A percentile compares a stretch with the other conserved stretches of the same genome.
Evolutionary conservation across 2,329 filamentous ascomycete species (phyloP).

Genomic region (Claviceps monticola): DNA sequence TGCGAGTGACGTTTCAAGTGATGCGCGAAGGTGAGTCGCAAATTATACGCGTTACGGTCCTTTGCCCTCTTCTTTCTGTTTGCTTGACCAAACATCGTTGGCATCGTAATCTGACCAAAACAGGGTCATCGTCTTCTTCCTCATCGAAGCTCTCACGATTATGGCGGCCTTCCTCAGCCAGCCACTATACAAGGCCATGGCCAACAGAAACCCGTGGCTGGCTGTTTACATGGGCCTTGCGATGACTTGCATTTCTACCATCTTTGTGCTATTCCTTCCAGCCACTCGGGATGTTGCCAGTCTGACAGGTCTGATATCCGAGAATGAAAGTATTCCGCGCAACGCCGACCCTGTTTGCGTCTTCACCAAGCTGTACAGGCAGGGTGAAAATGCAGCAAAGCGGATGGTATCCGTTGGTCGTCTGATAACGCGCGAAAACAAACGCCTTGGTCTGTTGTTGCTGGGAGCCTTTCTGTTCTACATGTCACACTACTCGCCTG

Average conservation of each 20-base stretch:
- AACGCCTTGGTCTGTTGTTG: slow-evolving; percentile 1
- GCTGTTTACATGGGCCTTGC: slow-evolving; percentile 3
- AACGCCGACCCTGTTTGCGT: neutral
- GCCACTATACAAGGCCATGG: neutral
- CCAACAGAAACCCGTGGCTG: neutral
- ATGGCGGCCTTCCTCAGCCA: neutral
- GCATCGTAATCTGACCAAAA: neutral
- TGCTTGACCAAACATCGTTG: too few relatives aligned
- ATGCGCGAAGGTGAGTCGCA: slow-evolving; percentile 1
- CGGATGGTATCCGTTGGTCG: neutral
- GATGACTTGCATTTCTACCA: neutral
- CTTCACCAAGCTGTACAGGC: neutral
- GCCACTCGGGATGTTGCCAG: slow-evolving; percentile 3
- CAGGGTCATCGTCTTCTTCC: neutral
- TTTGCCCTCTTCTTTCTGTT: too few relatives aligned
- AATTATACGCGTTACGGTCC: too few relatives aligned
- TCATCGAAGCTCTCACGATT: neutral
- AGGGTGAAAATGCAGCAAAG: neutral
- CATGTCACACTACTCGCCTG: neutral
- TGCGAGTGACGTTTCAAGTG: slow-evolving; percentile 2
- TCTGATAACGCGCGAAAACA: neutral
- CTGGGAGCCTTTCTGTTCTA: neutral
- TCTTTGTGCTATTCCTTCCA: slow-evolving; percentile 2
- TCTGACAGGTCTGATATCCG: neutral
- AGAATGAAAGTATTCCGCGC: neutral